Evolutionary conservation across 2,329 filamentous ascomycete species (phyloP).

Genomic region (Colletotrichum cordylinicola): DNA sequence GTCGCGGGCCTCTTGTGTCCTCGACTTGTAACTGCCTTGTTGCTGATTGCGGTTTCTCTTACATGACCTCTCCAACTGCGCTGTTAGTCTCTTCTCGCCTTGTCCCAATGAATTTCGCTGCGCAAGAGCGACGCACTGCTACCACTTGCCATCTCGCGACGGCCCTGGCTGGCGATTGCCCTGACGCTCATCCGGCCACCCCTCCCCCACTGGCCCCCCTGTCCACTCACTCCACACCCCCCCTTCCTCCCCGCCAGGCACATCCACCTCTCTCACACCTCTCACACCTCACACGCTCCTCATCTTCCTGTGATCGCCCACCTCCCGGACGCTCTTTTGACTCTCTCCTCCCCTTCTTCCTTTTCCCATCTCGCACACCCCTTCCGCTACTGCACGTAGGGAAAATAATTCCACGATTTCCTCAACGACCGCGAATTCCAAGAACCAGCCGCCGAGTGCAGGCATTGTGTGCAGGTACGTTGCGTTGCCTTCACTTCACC

Average conservation of each 20-base stretch:
- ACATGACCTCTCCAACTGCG: neutral
- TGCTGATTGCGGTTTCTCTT: neutral
- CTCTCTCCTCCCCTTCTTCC: neutral
- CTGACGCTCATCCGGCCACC: neutral
- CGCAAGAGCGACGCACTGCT: neutral
- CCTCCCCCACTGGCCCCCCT: neutral
- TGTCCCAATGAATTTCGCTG: neutral
- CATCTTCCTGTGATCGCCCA: constrained; percentile 20
- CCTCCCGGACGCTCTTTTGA: constrained; percentile 13
- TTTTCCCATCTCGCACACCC: constrained; percentile 6
- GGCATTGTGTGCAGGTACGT: constrained; percentile 24
- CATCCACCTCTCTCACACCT: constrained; percentile 8
- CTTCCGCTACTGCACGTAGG: constrained; percentile 5
- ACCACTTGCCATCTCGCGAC: neutral
- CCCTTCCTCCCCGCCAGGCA: neutral
- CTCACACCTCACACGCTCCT: constrained; percentile 5
- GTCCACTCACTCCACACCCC: neutral
- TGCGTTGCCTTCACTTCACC: neutral
- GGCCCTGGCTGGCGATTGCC: neutral
- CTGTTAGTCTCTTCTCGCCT: neutral
- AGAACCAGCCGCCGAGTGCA: constrained; percentile 23
- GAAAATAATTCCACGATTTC: constrained; percentile 8
- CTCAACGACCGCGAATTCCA: constrained; percentile 3
- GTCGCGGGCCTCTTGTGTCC: neutral
- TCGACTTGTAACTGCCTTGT: neutral